Evolutionary conservation across 805 yeast species (phyloP).

Genomic region (Kuraishia hungarica): DNA sequence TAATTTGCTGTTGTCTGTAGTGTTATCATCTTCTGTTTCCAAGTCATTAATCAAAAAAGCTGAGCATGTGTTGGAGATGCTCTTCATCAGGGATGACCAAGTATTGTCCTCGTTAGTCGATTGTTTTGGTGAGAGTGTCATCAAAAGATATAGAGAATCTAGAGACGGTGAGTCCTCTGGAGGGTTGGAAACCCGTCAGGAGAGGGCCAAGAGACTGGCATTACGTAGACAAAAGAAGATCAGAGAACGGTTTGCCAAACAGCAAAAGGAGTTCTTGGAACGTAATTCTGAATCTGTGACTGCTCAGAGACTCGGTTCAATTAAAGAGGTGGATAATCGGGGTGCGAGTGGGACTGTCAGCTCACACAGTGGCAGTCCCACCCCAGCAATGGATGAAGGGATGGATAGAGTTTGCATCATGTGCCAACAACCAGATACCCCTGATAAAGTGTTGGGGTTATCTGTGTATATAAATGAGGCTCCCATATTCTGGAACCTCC

Average conservation of each 20-base stretch:
- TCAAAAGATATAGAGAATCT: constrained; percentile 39
- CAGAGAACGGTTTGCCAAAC: constrained; percentile 52
- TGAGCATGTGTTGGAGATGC: constrained; percentile 40
- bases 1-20: constrained; percentile 43
- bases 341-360: not conserved
- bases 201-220: constrained; percentile 48
- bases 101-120: constrained; percentile 43
- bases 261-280: constrained; percentile 33
- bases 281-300: constrained; percentile 22
- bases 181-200: constrained; percentile 42
- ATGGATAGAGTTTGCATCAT: constrained; percentile 38
- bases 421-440: constrained; percentile 46
- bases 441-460: constrained; percentile 45
- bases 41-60: constrained; percentile 45
- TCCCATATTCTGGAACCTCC: constrained; percentile 41
- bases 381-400: constrained; percentile 13
- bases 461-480: constrained; percentile 41
- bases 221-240: constrained; percentile 54
- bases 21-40: constrained; percentile 39
- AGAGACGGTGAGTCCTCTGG: constrained; percentile 30
- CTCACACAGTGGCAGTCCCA: not conserved
- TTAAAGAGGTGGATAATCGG: constrained; percentile 10
- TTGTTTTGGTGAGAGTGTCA: constrained; percentile 49
- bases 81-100: constrained; percentile 39
- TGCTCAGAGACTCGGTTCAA: constrained; percentile 12